Evolutionary conservation across 2,329 filamentous ascomycete species (phyloP), one percentile per base, ranked within the genome.

Genomic region (Penicillium polonicum): DNA sequence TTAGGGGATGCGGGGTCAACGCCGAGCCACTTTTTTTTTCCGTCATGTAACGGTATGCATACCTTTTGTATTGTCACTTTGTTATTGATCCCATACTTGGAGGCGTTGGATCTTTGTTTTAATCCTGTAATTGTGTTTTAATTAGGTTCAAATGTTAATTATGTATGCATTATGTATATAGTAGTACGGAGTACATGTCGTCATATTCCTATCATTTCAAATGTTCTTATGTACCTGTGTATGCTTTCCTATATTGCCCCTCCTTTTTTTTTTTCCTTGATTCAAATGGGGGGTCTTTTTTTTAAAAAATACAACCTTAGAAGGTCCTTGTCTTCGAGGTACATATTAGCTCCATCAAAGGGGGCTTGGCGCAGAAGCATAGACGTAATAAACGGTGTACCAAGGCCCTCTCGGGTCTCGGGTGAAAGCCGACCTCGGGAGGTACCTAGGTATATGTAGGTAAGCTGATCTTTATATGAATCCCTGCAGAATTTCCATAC

Each of bases 1-100:
- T 38, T 49, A 29, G 23, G 48, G 17, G 35, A 53, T 46, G 49
- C 44, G 49, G 44, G 55, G 45, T 51, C 31, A n/a, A 55, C 36
- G 42, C 33, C 33, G 27, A 19, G 19, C 38, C 38, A 23, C 39
- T 17, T 23, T 29, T 23, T 29, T 13, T 21, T 15, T 13, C 9
- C 9, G 39, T 23, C 6, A 23, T 23, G 12, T 23, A 23, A 42
- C 23, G 21, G 21, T 15, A 21, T 39, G 38, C 10, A 39, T 39
- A 21, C 15, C 27, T 17, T 12, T 35, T 25, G 36, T 25, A 48
- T 52, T 33, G 27, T 35, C n/a, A 21, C 21, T 42, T 23, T 23
- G n/a, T 19, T 39, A 48, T 27, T 35, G 33, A 17, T 5, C 6
- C 1, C 13, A 35, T 15, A 35, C 31, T 15, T 33, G 31, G 29